phyloP scores from a whole-genome alignment of 106 monocot genomes.

The Dendrobium huoshanense region DNA sequence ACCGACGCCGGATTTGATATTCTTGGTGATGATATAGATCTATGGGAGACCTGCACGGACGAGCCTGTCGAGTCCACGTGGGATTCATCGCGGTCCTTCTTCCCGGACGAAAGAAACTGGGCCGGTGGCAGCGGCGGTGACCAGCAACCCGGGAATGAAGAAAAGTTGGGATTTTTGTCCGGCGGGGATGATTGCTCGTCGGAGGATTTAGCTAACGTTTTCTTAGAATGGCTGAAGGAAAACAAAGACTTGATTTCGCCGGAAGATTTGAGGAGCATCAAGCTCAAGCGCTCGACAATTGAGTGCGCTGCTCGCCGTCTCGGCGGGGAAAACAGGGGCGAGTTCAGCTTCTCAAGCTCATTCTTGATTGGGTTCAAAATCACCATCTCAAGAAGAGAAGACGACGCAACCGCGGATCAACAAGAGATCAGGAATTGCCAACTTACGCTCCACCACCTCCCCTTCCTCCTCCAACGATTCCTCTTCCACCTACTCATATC shows the following conservation, averaged over 20 bases:
- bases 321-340: constrained; percentile 17
- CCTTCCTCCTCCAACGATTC: too few relatives aligned
- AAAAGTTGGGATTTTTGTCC: not conserved
- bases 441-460: too few relatives aligned
- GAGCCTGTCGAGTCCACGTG: constrained; percentile 14
- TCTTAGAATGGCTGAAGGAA: constrained; percentile 80
- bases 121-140: not conserved
- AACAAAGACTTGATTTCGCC: constrained; percentile 78
- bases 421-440: too few relatives aligned
- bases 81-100: not conserved
- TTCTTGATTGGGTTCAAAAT: constrained; percentile 87
- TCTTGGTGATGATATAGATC: too few relatives aligned
- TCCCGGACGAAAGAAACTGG: not conserved
- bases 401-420: too few relatives aligned
- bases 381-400: constrained; percentile 56
- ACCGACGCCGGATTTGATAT: constrained; percentile 14
- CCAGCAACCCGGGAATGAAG: not conserved
- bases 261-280: constrained; percentile 72
- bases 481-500: too few relatives aligned
- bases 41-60: constrained; percentile 6
- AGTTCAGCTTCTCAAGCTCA: constrained; percentile 78
- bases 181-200: not conserved
- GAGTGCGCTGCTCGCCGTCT: constrained; percentile 59
- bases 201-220: constrained; percentile 50
- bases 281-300: constrained; percentile 63